Evolutionary conservation across 192 early-diverging fungal genomes (phyloP).

Genomic region (Globomyces pollinis-pini): DNA sequence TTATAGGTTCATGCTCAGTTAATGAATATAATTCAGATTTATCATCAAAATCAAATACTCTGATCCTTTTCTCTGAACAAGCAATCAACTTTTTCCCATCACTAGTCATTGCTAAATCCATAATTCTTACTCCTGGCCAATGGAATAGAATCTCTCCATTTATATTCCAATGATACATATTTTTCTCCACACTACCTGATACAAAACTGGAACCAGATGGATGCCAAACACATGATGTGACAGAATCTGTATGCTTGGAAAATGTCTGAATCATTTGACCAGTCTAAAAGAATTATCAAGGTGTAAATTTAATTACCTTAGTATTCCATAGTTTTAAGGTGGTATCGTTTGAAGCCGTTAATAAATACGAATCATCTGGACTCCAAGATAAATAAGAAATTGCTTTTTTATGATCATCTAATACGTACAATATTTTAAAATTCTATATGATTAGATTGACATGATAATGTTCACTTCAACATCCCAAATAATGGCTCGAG

Average conservation of each 20-base stretch:
- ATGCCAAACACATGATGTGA: conserved; percentile 82
- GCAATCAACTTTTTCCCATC: conserved; percentile 58
- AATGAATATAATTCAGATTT: conserved; percentile 39
- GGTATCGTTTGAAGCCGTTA: conserved; percentile 76
- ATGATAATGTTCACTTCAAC: conserved; percentile 42
- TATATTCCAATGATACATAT: conserved; percentile 59
- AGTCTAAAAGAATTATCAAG: conserved; percentile 32
- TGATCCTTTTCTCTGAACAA: conserved; percentile 58
- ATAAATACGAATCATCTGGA: conserved; percentile 67
- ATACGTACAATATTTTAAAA: conserved; percentile 41
- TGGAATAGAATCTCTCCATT: conserved; percentile 49
- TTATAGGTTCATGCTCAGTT: conserved; percentile 48
- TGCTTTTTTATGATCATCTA: conserved; percentile 58
- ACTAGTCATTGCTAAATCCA: conserved; percentile 53
- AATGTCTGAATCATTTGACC: conserved; percentile 55
- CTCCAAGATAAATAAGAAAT: conserved; percentile 88
- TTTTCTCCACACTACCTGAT: conserved; percentile 75
- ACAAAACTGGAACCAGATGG: conserved; percentile 78
- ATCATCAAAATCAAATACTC: conserved; percentile 54
- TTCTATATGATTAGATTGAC: conserved; percentile 32
- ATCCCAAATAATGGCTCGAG: conserved; percentile 83
- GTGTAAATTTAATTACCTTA: conserved; percentile 20
- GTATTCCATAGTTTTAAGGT: conserved; percentile 78
- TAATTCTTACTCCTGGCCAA: conserved; percentile 53
- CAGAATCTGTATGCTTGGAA: conserved; percentile 62